Percentiles rank a stretch among this genome's conserved stretches.
Conservation (phyloP, 148 eudicot genomes). For the Diospyros lotus region DNA sequence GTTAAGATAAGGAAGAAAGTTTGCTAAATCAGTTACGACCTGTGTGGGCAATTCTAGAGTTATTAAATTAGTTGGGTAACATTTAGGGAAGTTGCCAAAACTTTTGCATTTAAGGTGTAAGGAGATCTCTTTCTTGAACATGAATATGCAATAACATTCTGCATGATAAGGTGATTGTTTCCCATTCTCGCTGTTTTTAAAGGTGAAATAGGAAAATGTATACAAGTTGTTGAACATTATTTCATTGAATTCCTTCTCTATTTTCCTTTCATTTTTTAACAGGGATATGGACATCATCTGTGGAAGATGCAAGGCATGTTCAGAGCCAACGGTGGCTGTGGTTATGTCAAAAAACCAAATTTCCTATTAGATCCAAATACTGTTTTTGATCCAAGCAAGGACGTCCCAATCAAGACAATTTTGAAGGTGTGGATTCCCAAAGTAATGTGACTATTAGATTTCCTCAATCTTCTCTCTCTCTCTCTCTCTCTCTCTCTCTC, state of each 20-base stretch:
- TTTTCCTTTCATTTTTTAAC: background rate
- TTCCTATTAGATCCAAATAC: slow-evolving; percentile 28
- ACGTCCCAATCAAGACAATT: slow-evolving; percentile 27
- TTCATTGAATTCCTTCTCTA: background rate
- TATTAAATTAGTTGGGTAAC: too few species aligned
- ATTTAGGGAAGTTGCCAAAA: too few species aligned
- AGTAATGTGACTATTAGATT: background rate
- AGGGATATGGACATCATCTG: slow-evolving; percentile 59
- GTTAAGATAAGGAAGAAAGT: too few species aligned
- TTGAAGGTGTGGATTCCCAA: slow-evolving; percentile 41
- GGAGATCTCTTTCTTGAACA: background rate
- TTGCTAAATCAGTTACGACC: too few species aligned
- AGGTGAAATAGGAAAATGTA: background rate
- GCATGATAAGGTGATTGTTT: background rate
- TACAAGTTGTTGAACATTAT: background rate
- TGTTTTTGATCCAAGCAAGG: slow-evolving; percentile 30
- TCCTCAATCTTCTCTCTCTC: background rate
- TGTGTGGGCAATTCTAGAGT: background rate
- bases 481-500: background rate
- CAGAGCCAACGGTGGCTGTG: slow-evolving; percentile 72
- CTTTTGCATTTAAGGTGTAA: background rate
- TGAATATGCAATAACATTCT: background rate
- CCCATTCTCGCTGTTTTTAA: background rate
- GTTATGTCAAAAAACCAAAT: slow-evolving; percentile 67
- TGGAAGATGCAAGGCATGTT: slow-evolving; percentile 81